These are phyloP conservation scores for Escovopsis sp. DNA, from an alignment of 2,329 filamentous ascomycete genomes.

Conservation along the genomic window DNA sequence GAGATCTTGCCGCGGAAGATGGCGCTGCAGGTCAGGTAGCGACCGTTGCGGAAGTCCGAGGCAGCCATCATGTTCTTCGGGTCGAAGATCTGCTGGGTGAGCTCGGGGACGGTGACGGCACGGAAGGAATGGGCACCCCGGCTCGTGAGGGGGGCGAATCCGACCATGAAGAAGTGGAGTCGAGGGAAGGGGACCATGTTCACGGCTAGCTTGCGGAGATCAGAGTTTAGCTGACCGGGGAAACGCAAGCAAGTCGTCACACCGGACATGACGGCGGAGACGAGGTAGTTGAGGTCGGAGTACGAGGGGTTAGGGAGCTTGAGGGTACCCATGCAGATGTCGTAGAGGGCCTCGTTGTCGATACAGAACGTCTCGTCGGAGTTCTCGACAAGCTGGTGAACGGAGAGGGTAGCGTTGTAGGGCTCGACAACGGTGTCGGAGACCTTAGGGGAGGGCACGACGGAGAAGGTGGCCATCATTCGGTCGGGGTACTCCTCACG, in stretches of 20 bases:
- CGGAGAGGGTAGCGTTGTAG: slow-evolving; percentile 97
- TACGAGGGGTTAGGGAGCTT: slow-evolving; percentile 98
- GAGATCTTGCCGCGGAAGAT: slow-evolving; percentile 99
- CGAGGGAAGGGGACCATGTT: slow-evolving; percentile 99
- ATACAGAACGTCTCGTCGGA: slow-evolving; percentile 99
- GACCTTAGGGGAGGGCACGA: slow-evolving; percentile 97
- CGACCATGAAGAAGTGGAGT: slow-evolving; percentile 99
- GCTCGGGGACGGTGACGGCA: slow-evolving; percentile 89
- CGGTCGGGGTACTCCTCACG: slow-evolving; percentile 99
- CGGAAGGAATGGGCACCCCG: slow-evolving; percentile 79
- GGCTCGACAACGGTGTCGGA: slow-evolving; percentile 99
- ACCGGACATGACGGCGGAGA: slow-evolving; percentile 98
- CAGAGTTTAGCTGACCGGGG: slow-evolving; percentile 99
- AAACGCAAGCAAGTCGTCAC: slow-evolving; percentile 98
- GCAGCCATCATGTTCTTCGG: slow-evolving; percentile 99
- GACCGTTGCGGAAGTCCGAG: slow-evolving; percentile 98
- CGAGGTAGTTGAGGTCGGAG: slow-evolving; percentile 97
- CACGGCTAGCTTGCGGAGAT: slow-evolving; percentile 96
- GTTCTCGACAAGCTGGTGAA: slow-evolving; percentile 99
- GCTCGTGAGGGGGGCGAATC: slow-evolving; percentile 95
- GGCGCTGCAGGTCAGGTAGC: slow-evolving; percentile 97
- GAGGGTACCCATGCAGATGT: slow-evolving; percentile 99
- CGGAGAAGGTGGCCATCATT: slow-evolving; percentile 99
- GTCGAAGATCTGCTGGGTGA: slow-evolving; percentile 99
- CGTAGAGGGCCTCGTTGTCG: slow-evolving; percentile 99